A percentile compares a stretch with the other conserved stretches of the same genome.
These are phyloP conservation scores for Erodium moschatum DNA, from an alignment of 441 rosid genomes.

Conservation along the genomic window DNA sequence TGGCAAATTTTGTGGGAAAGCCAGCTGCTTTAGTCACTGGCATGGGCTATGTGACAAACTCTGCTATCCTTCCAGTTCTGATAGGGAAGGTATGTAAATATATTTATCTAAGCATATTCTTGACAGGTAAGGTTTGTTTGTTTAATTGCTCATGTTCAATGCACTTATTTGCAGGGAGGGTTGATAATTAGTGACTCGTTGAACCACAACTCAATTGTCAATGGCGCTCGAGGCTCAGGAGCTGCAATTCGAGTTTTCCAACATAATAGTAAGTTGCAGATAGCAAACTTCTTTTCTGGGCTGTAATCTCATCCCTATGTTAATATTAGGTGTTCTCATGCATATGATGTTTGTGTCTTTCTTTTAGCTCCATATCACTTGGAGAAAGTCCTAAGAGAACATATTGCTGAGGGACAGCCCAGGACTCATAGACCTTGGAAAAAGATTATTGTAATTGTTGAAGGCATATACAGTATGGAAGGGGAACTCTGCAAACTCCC, in stretches of 20 bases:
- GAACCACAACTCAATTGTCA: conserved; percentile 78
- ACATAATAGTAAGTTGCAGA: conserved; percentile 53
- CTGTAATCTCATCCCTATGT: not conserved
- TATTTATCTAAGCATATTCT: not conserved
- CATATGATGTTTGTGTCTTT: not conserved
- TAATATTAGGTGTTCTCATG: not conserved
- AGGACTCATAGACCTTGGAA: conserved; percentile 90
- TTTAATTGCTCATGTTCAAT: not conserved
- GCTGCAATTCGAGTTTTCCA: conserved; percentile 75
- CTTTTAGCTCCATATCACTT: conserved; percentile 67
- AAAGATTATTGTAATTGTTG: conserved; percentile 72
- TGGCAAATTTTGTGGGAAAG: conserved; percentile 66
- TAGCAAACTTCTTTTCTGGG: not conserved
- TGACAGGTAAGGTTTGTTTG: not conserved
- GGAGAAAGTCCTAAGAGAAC: conserved; percentile 80
- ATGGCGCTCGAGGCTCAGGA: conserved; percentile 90
- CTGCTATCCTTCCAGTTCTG: conserved; percentile 67
- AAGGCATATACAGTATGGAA: conserved; percentile 93
- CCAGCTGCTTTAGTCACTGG: conserved; percentile 78
- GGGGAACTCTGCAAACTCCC: conserved; percentile 77
- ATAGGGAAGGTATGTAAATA: conserved; percentile 42
- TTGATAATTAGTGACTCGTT: conserved; percentile 80
- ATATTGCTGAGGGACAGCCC: conserved; percentile 83
- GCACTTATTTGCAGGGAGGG: conserved; percentile 43
- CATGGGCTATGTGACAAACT: conserved; percentile 83